Evolutionary conservation across 2,329 filamentous ascomycete genomes (phyloP), one percentile per base, ranked within the genome.

Genomic region (Bipolaris sorokiniana): DNA sequence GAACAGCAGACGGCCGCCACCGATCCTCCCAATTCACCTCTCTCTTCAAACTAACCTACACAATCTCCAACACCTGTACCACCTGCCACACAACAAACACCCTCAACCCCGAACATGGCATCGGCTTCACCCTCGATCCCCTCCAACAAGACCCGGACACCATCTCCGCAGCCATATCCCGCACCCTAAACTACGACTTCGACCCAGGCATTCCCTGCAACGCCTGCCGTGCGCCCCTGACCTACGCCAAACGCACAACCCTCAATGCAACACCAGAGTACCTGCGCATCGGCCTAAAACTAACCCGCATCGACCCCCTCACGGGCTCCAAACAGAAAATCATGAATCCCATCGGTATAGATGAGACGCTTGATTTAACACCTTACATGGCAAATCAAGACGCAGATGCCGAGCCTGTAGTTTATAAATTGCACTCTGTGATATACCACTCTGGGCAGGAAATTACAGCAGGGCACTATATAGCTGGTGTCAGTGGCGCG

Each of bases 261-360:
- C 34, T 36, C 5, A 10, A 23, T 22, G 40, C 40, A n/a, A 33
- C 49, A 7, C 49, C 49, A 1, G 49, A 51, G 22, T 51, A 51
- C 31, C 49, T 51, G 15, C 49, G 40, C 15, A 10, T 51, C 10
- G 3, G 11, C 9, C 9, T 51, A 4, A 4, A 7, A 7, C 46
- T 48, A 7, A 6, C 10, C 3, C 33, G n/a, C 16, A 9, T 4
- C 10, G 10, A 15, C 15, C 20, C 20, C 20, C 11, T 7, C 3
- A 15, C 6, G 2, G 13, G 13, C 20, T 2, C 3, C 0, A 6
- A 15, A 3, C 3, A 4, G 31, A 49, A 20, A 16, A 45, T 44
- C 7, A 18, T 18, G 23, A 37, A 22, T 16, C 38, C 5, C 15
- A 49, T 49, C 22, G 5, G 2, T 3, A 18, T 49, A 22, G n/a